Base-by-base conservation (phyloP, 495 filamentous ascomycete genomes). In the Penicillium antarcticum region DNA sequence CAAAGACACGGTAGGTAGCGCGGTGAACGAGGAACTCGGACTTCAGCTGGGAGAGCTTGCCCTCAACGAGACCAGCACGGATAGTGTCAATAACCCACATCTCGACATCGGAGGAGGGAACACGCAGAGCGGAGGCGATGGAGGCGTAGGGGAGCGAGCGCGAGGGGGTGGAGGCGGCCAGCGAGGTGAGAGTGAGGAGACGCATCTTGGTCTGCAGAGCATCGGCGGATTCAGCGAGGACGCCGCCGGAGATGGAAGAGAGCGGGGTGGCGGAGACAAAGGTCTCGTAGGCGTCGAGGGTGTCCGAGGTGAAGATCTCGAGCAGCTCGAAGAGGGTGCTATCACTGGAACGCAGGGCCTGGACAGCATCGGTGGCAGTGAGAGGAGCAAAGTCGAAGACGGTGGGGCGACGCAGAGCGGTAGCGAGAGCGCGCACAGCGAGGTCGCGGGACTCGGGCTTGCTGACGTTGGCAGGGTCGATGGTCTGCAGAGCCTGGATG, bases 1-100 rank as follows among this genome's bases (percentile, higher is more conserved):
- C 89, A 61, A 99, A 97, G 21, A 96, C 92, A 24, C 94, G 82
- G 79, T 97, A 96, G 48, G 90, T 95, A 55, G 88, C 89, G 53
- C 91, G 81, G 75, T 99, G 94, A 37, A 99, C 88, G 12, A 96
- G 76, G 80, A 99, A 97, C 23, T 90, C 87, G 64, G 90, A 83
- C 55, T 89, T 89, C 60, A 90, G 80, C 74, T 99, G 94, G 18
- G 85, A 89, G 43, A 99, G 80, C 70, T 94, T 92, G 54, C 94
- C 94, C 75, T 98, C 94, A 44, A 97, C 87, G 16, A 98, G 84
- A 31, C 89, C 88, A 35, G 91, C 89, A 35, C 95, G 88, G 70
- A 98, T 96, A 42, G 92, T 90, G 69, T 98, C 95, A 56, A 98
- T 98, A 44, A 96, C 87, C 94, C 94, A 98, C 80, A 91, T 87